phyloP scores from a whole-genome alignment of 2,329 filamentous ascomycete genomes.

The Penicillium sclerotiorum region DNA sequence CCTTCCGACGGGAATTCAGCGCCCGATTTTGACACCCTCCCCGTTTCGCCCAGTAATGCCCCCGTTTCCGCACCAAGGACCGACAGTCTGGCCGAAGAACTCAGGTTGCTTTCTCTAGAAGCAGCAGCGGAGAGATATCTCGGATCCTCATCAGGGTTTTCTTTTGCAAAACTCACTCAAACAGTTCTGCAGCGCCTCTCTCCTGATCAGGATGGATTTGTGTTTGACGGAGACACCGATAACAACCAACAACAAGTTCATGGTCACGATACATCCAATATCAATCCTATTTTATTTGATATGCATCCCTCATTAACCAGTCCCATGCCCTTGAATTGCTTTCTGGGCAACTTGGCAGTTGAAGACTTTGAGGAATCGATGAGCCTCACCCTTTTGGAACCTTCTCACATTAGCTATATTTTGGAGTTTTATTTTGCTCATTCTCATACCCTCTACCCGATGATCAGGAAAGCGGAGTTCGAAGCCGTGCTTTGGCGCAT shows the following conservation, averaged over 20 bases:
- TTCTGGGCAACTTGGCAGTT: constrained; percentile 5
- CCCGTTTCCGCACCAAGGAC: constrained; percentile 11
- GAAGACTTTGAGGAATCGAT: constrained; percentile 11
- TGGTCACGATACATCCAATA: constrained; percentile 10
- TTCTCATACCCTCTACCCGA: constrained; percentile 52
- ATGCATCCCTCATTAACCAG: constrained; percentile 6
- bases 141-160: constrained; percentile 49
- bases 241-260: constrained; percentile 18
- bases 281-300: constrained; percentile 14
- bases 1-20: neutral
- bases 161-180: constrained; percentile 50
- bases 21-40: neutral
- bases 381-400: constrained; percentile 17
- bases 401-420: constrained; percentile 33
- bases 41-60: neutral
- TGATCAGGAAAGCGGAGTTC: constrained; percentile 43
- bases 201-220: constrained; percentile 48
- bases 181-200: constrained; percentile 45
- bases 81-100: constrained; percentile 36
- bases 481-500: constrained; percentile 34
- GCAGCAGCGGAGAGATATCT: constrained; percentile 50
- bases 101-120: constrained; percentile 46
- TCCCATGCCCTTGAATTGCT: constrained; percentile 1
- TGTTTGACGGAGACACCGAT: constrained; percentile 33
- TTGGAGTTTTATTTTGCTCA: constrained; percentile 52